phyloP scores from a whole-genome alignment of 2,329 filamentous ascomycete species.

The Corniculantispora saksenae region DNA sequence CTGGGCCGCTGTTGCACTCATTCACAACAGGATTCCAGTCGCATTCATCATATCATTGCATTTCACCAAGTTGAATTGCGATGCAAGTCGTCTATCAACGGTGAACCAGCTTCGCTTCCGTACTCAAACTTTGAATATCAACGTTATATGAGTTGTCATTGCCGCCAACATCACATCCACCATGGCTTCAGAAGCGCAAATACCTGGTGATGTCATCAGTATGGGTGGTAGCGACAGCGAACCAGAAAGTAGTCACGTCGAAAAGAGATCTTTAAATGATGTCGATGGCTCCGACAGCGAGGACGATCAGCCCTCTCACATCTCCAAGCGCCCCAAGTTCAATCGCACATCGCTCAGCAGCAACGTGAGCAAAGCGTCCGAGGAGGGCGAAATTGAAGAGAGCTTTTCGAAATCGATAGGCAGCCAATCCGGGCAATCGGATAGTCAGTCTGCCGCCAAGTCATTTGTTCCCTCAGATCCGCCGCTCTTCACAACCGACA shows the following conservation, averaged over 20 bases:
- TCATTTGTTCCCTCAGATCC: constrained; percentile 26
- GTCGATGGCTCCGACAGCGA: constrained; percentile 20
- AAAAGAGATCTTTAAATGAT: constrained; percentile 33
- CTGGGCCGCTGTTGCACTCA: neutral
- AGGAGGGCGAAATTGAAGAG: constrained; percentile 38
- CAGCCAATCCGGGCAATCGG: constrained; percentile 13
- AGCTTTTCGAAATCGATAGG: constrained; percentile 14
- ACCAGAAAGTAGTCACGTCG: constrained; percentile 25
- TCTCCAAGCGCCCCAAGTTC: constrained; percentile 10
- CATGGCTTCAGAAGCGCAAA: constrained; percentile 23
- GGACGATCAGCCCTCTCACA: constrained; percentile 18
- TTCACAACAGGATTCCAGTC: too few species aligned
- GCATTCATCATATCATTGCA: neutral
- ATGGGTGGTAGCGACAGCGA: constrained; percentile 26
- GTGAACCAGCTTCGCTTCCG: neutral
- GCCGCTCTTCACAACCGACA: constrained; percentile 28
- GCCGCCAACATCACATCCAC: neutral
- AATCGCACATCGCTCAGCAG: constrained; percentile 25
- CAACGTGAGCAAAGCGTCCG: constrained; percentile 24
- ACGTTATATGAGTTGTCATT: neutral
- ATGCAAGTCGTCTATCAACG: neutral
- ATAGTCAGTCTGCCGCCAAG: constrained; percentile 12
- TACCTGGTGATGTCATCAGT: constrained; percentile 26
- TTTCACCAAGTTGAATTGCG: neutral
- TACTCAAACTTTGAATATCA: neutral